Conservation (phyloP, 305 asterid species). For the Fraxinus latifolia region DNA sequence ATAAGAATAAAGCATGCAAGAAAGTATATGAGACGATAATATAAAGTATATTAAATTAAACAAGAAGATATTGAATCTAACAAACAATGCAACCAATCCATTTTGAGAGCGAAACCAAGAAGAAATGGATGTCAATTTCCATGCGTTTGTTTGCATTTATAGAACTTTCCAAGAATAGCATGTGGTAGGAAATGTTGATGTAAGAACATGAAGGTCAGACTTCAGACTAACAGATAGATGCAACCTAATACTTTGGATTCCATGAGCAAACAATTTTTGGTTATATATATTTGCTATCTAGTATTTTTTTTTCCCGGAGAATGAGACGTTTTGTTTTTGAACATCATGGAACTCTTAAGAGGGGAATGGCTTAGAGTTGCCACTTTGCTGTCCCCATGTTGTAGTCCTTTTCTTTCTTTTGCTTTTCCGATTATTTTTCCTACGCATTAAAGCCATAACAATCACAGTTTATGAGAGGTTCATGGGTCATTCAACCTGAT, state of each 20-base stretch:
- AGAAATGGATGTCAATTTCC: background rate
- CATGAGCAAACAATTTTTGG: background rate
- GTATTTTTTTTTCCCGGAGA: background rate
- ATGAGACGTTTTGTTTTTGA: background rate
- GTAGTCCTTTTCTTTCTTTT: background rate
- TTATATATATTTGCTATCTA: background rate
- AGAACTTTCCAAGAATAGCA: background rate
- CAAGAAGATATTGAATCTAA: constrained; percentile 10
- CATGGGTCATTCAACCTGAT: background rate
- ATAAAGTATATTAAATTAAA: constrained; percentile 13
- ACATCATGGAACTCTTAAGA: background rate
- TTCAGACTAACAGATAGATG: constrained; percentile 10
- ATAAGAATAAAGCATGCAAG: background rate
- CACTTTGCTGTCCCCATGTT: background rate
- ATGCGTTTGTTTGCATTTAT: background rate
- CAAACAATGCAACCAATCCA: constrained; percentile 6
- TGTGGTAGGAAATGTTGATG: background rate
- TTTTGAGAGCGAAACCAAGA: constrained; percentile 1
- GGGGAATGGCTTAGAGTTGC: background rate
- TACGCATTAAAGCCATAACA: background rate
- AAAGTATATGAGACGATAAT: background rate
- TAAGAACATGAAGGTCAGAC: background rate
- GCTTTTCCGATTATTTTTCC: background rate
- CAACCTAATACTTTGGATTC: constrained; percentile 9
- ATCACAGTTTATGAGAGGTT: background rate